Conservation (phyloP, 2,329 filamentous ascomycete genomes). For the Exophiala phaeomuriformis region DNA sequence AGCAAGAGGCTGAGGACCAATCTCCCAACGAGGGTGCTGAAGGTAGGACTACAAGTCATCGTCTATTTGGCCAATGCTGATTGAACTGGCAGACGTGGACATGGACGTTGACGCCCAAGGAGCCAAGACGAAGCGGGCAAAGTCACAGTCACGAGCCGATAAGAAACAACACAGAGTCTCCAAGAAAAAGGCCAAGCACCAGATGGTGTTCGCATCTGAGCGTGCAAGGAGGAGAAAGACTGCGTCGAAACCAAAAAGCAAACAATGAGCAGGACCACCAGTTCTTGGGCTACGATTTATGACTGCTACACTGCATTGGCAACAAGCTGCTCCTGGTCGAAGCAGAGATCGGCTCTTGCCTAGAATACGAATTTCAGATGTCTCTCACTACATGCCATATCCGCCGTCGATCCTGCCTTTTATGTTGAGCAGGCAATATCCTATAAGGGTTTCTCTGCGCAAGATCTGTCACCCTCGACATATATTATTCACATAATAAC, state of each 20-base stretch:
- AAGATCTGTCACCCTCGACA: no score
- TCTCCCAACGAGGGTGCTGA: slow-evolving; percentile 37
- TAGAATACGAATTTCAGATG: no score
- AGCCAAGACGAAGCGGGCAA: slow-evolving; percentile 9
- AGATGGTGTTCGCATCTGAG: slow-evolving; percentile 23
- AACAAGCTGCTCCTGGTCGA: neutral
- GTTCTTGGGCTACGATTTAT: neutral
- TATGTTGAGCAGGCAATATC: neutral
- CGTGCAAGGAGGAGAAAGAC: slow-evolving; percentile 17
- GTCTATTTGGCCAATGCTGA: neutral
- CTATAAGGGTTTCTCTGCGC: neutral
- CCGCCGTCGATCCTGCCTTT: neutral
- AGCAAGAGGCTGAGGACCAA: slow-evolving; percentile 36
- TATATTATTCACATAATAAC: no score
- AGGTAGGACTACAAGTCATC: neutral
- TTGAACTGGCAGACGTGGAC: slow-evolving; percentile 4
- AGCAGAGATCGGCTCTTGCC: neutral
- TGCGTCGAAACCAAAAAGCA: slow-evolving; percentile 12
- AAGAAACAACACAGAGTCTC: slow-evolving; percentile 19
- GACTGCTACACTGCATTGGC: neutral
- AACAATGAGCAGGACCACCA: slow-evolving; percentile 8
- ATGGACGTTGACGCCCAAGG: slow-evolving; percentile 22
- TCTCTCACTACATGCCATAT: no score
- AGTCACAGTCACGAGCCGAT: slow-evolving; percentile 4
- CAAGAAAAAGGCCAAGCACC: slow-evolving; percentile 23